Evolutionary conservation across 2,329 filamentous ascomycete genomes (phyloP).

Genomic region (Fusarium tjaetaba): DNA sequence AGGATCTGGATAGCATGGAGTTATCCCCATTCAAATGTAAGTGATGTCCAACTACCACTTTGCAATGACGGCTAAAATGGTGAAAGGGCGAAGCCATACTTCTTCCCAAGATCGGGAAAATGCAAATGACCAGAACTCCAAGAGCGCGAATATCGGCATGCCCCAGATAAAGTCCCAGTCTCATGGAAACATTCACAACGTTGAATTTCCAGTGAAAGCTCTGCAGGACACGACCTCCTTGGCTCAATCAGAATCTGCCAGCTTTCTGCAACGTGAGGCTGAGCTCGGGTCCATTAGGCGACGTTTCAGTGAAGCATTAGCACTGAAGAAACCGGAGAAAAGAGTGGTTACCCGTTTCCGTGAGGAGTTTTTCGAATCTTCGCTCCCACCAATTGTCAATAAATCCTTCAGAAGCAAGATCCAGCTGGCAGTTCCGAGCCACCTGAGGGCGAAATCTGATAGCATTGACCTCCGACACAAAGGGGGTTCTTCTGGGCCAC

Average conservation of each 20-base stretch:
- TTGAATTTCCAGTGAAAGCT: background rate
- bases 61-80: background rate
- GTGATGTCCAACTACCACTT: background rate
- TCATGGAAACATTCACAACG: background rate
- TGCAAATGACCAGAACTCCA: conserved; percentile 12
- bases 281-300: conserved; percentile 53
- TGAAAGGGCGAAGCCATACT: conserved; percentile 13
- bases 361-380: conserved; percentile 49
- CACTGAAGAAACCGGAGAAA: conserved; percentile 44
- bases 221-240: conserved; percentile 17
- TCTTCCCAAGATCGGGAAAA: conserved; percentile 40
- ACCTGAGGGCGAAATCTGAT: conserved; percentile 37
- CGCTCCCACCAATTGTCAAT: conserved; percentile 13
- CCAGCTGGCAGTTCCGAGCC: conserved; percentile 48
- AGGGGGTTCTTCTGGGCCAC: background rate
- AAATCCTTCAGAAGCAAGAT: conserved; percentile 51
- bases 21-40: conserved; percentile 50
- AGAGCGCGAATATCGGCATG: background rate
- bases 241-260: conserved; percentile 50
- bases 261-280: conserved; percentile 51
- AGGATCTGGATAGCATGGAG: conserved; percentile 50
- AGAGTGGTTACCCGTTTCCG: conserved; percentile 52
- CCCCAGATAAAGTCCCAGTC: background rate
- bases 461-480: background rate
- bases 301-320: conserved; percentile 51